A percentile compares a stretch with the other conserved stretches of the same genome.
These are phyloP conservation scores for Microdochium nivale DNA, from an alignment of 2,329 filamentous ascomycete genomes.

Conservation along the genomic window DNA sequence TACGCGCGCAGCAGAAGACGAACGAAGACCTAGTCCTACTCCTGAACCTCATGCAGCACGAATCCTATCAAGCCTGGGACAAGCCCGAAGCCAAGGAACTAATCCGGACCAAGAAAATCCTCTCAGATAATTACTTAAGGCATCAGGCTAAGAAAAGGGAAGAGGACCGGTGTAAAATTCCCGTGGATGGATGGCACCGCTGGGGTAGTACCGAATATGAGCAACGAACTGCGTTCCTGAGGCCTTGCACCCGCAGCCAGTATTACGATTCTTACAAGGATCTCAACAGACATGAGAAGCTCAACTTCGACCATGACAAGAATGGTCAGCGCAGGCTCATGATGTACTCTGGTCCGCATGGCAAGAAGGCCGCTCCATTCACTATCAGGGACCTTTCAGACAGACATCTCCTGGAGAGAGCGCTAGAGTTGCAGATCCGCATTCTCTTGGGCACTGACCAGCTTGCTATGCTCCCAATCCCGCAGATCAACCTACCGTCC, in stretches of 20 bases:
- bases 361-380: conserved; percentile 1
- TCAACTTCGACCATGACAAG: conserved; percentile 14
- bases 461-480: conserved; percentile 16
- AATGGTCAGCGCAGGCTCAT: conserved; percentile 15
- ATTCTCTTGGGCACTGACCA: conserved; percentile 10
- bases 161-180: conserved; percentile 2
- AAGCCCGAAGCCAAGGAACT: conserved; percentile 11
- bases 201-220: background rate
- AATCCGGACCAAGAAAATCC: conserved; percentile 8
- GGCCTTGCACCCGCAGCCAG: conserved; percentile 4
- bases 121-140: background rate
- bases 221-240: conserved; percentile 7
- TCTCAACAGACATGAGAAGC: conserved; percentile 6
- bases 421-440: conserved; percentile 16
- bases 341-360: conserved; percentile 6
- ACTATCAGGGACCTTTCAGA: conserved; percentile 10
- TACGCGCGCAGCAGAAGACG: conserved; percentile 11
- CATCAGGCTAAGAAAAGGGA: background rate
- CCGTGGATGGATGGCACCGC: background rate
- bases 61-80: conserved; percentile 12
- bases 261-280: conserved; percentile 17
- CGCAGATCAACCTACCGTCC: conserved; percentile 13
- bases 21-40: conserved; percentile 12
- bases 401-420: conserved; percentile 14
- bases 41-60: conserved; percentile 17